A percentile compares a stretch with the other conserved stretches of the same genome.
phyloP scores from a whole-genome alignment of 2,329 filamentous ascomycete genomes.

The Cladobotryum protrusum region DNA sequence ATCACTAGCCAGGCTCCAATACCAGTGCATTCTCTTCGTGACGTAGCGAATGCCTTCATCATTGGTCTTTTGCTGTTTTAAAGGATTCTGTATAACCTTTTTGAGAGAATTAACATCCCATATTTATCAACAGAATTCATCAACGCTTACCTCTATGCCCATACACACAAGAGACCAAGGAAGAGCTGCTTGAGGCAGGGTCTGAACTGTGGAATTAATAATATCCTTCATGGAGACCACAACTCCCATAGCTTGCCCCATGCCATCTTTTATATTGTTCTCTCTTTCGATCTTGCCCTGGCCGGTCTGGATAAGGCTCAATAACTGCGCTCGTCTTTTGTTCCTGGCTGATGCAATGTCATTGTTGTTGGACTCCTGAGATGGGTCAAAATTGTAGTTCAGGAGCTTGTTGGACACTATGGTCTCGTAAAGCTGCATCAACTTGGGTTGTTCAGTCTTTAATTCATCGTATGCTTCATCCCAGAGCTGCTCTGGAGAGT shows the following conservation, averaged over 20 bases:
- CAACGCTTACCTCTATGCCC: slow-evolving; percentile 26
- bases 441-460: slow-evolving; percentile 8
- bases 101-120: not conserved
- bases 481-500: slow-evolving; percentile 13
- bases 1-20: slow-evolving; percentile 25
- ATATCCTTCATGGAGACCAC: slow-evolving; percentile 20
- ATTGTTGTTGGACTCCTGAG: too few species aligned
- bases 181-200: slow-evolving; percentile 27
- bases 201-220: slow-evolving; percentile 20
- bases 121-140: not conserved
- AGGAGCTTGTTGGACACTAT: slow-evolving; percentile 12
- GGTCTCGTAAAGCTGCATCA: slow-evolving; percentile 16
- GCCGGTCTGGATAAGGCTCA: not conserved
- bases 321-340: not conserved
- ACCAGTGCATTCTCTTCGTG: slow-evolving; percentile 32
- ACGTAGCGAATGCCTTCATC: slow-evolving; percentile 30
- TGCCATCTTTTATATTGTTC: slow-evolving; percentile 18
- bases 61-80: slow-evolving; percentile 21
- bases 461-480: slow-evolving; percentile 15
- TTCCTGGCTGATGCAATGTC: not conserved
- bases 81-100: slow-evolving; percentile 25
- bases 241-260: slow-evolving; percentile 18
- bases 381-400: not conserved
- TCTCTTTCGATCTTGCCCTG: slow-evolving; percentile 22
- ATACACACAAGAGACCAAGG: slow-evolving; percentile 32